Base-by-base conservation (phyloP, 257 asterid genomes). In the Gentiana dahurica region DNA sequence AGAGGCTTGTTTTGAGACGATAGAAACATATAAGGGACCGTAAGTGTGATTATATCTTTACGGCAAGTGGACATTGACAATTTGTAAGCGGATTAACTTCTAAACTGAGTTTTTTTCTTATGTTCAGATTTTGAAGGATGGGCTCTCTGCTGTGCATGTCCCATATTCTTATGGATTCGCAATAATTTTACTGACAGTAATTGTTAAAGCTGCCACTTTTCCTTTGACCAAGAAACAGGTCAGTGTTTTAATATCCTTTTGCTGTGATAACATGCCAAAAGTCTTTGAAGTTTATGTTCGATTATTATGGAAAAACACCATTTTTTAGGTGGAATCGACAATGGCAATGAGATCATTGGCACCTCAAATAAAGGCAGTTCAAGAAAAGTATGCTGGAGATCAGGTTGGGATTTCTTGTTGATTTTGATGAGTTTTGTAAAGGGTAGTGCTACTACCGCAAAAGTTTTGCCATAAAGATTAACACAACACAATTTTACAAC, bases 171-270 rank as follows among this genome's bases (percentile, higher is more conserved):
- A 85, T 62, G 99, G 99, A 55, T 92, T 92, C 59, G 99, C 99
- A 51, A 92, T 92, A 74, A 92, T 92, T 71, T 75, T 88, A 53
- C 79, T 92, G 65, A 92, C 99, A 9, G 57, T 92, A 62, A 76
- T 92, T 41, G 99, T 92, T 54, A 92, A 92, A 77, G 94, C 84
- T 57, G 99, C 76, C 52, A 92, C 99, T 44, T 88, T 77, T 79
- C 99, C 99, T 65, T 72, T 92, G 76, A 71, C 99, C 47, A 92
- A 85, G 81, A 88, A 92, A 65, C 99, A 92, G 97, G 99, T 92
- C 39, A 49, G 71, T 54, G 5, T 44, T 3, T 5, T 4, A 6
- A 7, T 12, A 36, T 12, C 36, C 32, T 51, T 51, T 39, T 2
- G 4, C 13, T 61, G 44, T 61, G 24, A 24, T 41, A 10, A 39